Percentiles rank a stretch among this genome's conserved stretches.
phyloP scores from a whole-genome alignment of 306 rosid genomes.

The Pterocarpus santalinus region DNA sequence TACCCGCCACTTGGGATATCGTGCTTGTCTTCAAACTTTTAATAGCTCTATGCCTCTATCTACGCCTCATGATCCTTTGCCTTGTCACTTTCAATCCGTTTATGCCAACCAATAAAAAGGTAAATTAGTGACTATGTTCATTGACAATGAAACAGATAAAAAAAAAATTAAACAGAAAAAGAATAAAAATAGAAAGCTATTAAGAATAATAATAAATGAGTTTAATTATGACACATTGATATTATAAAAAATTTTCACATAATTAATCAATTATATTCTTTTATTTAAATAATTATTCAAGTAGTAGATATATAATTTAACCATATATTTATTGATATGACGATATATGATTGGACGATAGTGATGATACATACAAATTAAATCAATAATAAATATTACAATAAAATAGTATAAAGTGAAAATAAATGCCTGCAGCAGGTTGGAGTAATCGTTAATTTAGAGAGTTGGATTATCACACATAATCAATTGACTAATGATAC shows the following conservation, averaged over 20 bases:
- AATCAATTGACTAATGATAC: not conserved
- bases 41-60: slow-evolving; percentile 27
- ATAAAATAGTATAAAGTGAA: not conserved
- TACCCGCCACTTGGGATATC: slow-evolving; percentile 24
- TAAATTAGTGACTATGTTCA: not conserved
- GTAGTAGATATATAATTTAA: no score
- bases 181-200: not conserved
- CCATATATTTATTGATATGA: no score
- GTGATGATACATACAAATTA: no score
- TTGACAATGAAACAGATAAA: not conserved
- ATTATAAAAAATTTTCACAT: no score
- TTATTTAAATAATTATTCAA: no score
- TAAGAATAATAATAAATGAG: not conserved
- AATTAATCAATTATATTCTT: no score
- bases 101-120: not conserved
- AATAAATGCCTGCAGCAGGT: not conserved
- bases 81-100: slow-evolving; percentile 40
- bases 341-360: no score
- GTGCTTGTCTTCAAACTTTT: slow-evolving; percentile 13
- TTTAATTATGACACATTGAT: no score
- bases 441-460: not conserved
- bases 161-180: not conserved
- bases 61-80: slow-evolving; percentile 3
- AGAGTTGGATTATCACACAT: not conserved
- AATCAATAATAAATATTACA: not conserved